Conservation (phyloP, 2,329 filamentous ascomycete genomes). For the Talaromyces sp. region DNA sequence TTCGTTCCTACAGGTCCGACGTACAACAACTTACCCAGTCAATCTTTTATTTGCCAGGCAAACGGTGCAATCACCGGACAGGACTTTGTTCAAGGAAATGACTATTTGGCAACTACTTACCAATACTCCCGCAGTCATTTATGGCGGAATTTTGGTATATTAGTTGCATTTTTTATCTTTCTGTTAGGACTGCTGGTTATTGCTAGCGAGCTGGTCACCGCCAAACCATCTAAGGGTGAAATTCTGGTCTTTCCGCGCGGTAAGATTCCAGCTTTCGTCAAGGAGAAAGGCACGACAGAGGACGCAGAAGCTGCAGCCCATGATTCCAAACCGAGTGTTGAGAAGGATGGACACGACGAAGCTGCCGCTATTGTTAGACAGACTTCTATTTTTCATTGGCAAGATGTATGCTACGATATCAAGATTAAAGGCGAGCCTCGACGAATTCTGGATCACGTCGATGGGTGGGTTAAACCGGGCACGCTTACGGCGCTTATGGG, state of each 20-base stretch:
- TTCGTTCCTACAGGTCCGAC: conserved; percentile 22
- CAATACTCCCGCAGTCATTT: conserved; percentile 57
- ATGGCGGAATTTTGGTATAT: conserved; percentile 69
- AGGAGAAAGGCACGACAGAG: conserved; percentile 23
- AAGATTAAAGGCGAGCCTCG: conserved; percentile 72
- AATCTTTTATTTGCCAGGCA: conserved; percentile 54
- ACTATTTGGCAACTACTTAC: conserved; percentile 55
- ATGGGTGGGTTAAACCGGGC: conserved; percentile 91
- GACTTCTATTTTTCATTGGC: conserved; percentile 81
- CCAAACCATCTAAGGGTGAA: conserved; percentile 72
- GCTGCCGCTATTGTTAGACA: conserved; percentile 55
- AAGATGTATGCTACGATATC: conserved; percentile 76
- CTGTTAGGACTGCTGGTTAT: conserved; percentile 62
- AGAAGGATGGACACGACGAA: conserved; percentile 21
- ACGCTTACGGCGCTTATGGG: conserved; percentile 87
- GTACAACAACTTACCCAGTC: conserved; percentile 34
- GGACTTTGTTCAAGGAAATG: conserved; percentile 54
- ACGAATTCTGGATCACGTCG: conserved; percentile 76
- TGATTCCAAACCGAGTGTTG: conserved; percentile 29
- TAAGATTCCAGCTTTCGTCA: conserved; percentile 46
- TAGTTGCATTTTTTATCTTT: conserved; percentile 61
- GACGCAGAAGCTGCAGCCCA: conserved; percentile 23
- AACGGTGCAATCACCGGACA: conserved; percentile 57
- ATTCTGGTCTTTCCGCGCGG: conserved; percentile 71
- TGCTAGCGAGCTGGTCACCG: conserved; percentile 58